A percentile compares a stretch with the other conserved stretches of the same genome.
Conservation (phyloP, 257 asterid genomes). For the Solanum tarijense region DNA sequence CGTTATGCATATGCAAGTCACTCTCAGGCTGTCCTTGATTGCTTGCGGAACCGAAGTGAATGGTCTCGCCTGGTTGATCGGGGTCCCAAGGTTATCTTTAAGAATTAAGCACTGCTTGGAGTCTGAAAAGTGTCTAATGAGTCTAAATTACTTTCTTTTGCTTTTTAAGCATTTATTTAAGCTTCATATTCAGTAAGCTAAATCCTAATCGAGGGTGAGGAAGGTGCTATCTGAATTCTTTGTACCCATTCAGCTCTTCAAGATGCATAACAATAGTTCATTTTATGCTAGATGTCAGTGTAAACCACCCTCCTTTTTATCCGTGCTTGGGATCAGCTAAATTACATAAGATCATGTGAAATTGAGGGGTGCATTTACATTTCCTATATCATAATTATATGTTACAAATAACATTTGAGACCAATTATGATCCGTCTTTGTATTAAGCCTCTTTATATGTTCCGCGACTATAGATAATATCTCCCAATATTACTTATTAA, state of each 20-base stretch:
- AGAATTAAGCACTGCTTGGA: neutral
- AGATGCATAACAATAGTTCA: neutral
- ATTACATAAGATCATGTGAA: neutral
- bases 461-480: neutral
- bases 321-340: neutral
- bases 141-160: neutral
- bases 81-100: slow-evolving; percentile 76
- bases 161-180: neutral
- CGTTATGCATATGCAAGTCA: slow-evolving; percentile 93
- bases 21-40: slow-evolving; percentile 95
- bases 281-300: neutral
- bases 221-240: neutral
- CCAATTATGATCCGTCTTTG: neutral
- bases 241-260: neutral
- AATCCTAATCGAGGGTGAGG: neutral
- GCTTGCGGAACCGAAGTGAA: slow-evolving; percentile 92
- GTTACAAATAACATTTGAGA: neutral
- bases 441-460: neutral
- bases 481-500: neutral
- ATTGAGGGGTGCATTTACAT: neutral
- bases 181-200: neutral
- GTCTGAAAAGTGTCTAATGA: neutral
- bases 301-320: neutral
- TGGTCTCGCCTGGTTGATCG: slow-evolving; percentile 97
- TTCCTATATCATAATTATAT: neutral